Evolutionary conservation across 2,329 filamentous ascomycete species (phyloP).

Genomic region (Purpureocillium takamizusanense): DNA sequence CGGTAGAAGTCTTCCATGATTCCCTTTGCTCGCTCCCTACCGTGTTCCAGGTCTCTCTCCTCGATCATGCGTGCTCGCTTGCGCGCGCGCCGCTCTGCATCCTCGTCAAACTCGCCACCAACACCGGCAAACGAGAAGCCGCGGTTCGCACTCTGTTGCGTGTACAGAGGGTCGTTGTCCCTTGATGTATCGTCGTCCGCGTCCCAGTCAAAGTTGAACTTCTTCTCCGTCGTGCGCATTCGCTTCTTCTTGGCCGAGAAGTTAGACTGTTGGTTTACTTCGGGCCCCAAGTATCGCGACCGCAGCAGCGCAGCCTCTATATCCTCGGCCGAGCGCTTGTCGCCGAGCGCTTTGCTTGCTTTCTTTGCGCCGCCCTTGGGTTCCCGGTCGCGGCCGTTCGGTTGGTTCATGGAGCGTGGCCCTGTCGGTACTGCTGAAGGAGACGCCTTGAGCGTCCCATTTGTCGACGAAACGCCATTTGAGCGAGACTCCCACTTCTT

Average conservation of each 20-base stretch:
- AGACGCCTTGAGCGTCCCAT: conserved; percentile 15
- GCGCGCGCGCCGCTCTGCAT: conserved; percentile 43
- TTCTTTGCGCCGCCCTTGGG: conserved; percentile 22
- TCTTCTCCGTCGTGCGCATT: conserved; percentile 84
- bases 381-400: conserved; percentile 34
- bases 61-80: conserved; percentile 62
- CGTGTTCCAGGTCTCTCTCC: conserved; percentile 66
- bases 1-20: conserved; percentile 76
- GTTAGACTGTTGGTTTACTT: conserved; percentile 70
- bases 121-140: conserved; percentile 36
- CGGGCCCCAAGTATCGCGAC: conserved; percentile 83
- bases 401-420: conserved; percentile 53
- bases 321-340: conserved; percentile 42
- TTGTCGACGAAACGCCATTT: conserved; percentile 15
- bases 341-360: conserved; percentile 23
- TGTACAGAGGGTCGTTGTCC: conserved; percentile 68
- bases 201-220: conserved; percentile 99
- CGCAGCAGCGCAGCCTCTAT: conserved; percentile 67
- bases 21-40: conserved; percentile 64
- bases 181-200: conserved; percentile 74
- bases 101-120: conserved; percentile 42
- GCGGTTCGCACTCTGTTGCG: conserved; percentile 18
- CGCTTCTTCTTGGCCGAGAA: conserved; percentile 97
- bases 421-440: conserved; percentile 51
- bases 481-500: conserved; percentile 23